A percentile compares a stretch with the other conserved stretches of the same genome.
These are phyloP conservation scores for Nigrospora oryzae DNA, from an alignment of 2,329 filamentous ascomycete species.

Conservation along the genomic window DNA sequence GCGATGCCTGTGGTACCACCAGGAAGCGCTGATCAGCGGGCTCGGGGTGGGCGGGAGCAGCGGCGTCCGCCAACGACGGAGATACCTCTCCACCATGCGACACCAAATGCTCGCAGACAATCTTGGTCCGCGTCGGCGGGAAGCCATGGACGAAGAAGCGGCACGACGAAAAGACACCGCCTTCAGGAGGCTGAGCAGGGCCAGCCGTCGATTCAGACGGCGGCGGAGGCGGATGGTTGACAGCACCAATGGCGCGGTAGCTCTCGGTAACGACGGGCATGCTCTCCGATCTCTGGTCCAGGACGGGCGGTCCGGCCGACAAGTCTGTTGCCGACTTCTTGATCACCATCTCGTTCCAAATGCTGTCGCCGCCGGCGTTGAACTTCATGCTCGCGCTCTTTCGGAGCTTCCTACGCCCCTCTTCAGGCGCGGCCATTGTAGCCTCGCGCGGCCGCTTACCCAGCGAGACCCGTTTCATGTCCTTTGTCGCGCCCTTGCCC, in stretches of 20 bases:
- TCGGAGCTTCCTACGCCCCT: slow-evolving; percentile 71
- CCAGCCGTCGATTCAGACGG: slow-evolving; percentile 9
- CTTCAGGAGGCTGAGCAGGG: slow-evolving; percentile 13
- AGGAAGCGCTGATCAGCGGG: slow-evolving; percentile 35
- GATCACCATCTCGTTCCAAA: slow-evolving; percentile 88
- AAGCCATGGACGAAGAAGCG: slow-evolving; percentile 56
- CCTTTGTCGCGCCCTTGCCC: slow-evolving; percentile 60
- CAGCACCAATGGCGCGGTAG: slow-evolving; percentile 1
- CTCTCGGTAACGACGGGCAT: not conserved
- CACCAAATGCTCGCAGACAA: slow-evolving; percentile 36
- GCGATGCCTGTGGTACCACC: slow-evolving; percentile 45
- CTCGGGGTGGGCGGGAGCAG: slow-evolving; percentile 13
- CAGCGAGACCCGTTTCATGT: slow-evolving; percentile 33
- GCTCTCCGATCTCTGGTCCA: slow-evolving; percentile 1
- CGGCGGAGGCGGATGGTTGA: not conserved
- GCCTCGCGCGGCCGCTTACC: slow-evolving; percentile 53
- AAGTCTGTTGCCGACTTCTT: slow-evolving; percentile 23
- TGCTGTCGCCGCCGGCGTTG: slow-evolving; percentile 65
- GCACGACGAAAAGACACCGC: slow-evolving; percentile 44
- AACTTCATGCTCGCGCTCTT: slow-evolving; percentile 82
- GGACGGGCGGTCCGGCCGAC: slow-evolving; percentile 7
- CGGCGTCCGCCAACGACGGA: slow-evolving; percentile 31
- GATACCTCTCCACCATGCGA: slow-evolving; percentile 39
- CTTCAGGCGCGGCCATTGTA: slow-evolving; percentile 34
- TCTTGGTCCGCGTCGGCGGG: slow-evolving; percentile 37